Evolutionary conservation across 179 eudicot species (phyloP).

Genomic region (Carnegiea gigantea): DNA sequence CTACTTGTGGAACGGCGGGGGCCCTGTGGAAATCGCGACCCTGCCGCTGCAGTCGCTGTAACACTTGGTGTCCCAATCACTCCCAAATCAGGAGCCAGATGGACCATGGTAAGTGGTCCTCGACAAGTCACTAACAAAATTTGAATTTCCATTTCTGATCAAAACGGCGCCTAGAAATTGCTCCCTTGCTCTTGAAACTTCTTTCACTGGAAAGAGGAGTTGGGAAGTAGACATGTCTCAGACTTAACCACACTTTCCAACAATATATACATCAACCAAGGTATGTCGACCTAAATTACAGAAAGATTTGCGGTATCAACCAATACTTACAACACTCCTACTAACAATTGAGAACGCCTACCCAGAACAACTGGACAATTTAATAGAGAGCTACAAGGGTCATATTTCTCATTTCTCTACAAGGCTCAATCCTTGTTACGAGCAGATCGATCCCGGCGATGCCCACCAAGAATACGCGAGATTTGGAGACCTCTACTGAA

Average conservation of each 20-base stretch:
- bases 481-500: conserved; percentile 94
- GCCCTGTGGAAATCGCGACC: no score
- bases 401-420: background rate
- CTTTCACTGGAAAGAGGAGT: background rate
- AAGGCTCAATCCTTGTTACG: conserved; percentile 57
- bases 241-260: background rate
- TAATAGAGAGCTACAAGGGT: conserved; percentile 6
- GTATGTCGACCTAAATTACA: background rate
- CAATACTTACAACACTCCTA: conserved; percentile 22
- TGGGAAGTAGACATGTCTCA: no score
- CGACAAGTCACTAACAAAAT: no score
- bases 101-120: no score
- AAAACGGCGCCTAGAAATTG: background rate
- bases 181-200: background rate
- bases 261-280: conserved; percentile 1
- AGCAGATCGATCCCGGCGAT: conserved; percentile 66
- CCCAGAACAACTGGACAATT: background rate
- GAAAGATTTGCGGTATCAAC: background rate
- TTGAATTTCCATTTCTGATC: no score
- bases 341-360: background rate
- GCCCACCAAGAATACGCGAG: conserved; percentile 88
- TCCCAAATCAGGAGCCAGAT: no score
- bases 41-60: no score
- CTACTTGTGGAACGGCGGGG: no score
- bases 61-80: no score